A percentile compares a stretch with the other conserved stretches of the same genome.
Conservation (phyloP, 176 grass and related monocot species). For the Oropetium thomaeum region DNA sequence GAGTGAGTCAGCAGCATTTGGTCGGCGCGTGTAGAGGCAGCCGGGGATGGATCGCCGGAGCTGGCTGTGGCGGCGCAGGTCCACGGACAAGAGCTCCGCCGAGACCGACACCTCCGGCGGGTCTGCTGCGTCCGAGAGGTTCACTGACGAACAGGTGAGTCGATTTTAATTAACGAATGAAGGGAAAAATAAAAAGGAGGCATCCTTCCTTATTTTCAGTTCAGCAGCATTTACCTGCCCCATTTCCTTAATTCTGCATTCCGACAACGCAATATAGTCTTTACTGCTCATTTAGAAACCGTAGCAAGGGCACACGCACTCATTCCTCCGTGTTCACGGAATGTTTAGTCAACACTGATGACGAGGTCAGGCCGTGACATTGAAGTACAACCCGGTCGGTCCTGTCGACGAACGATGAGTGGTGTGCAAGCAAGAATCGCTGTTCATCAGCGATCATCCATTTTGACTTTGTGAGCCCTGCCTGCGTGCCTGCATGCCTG, state of each 20-base stretch:
- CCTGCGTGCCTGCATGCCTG: not conserved
- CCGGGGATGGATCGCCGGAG: conserved; percentile 69
- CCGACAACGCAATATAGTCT: not conserved
- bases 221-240: not conserved
- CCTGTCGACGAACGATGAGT: conserved; percentile 24
- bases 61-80: conserved; percentile 78
- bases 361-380: not conserved
- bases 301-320: too few species aligned
- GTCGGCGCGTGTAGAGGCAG: not conserved
- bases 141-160: conserved; percentile 71
- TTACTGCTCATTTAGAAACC: not conserved
- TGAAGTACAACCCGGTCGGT: not conserved
- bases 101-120: conserved; percentile 62
- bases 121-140: conserved; percentile 59
- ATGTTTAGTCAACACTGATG: not conserved
- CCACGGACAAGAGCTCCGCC: conserved; percentile 55
- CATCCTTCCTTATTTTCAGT: not conserved
- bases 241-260: not conserved
- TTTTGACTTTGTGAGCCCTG: conserved; percentile 44
- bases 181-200: not conserved
- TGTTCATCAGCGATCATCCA: not conserved
- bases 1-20: conserved; percentile 16
- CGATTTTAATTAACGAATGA: not conserved
- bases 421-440: conserved; percentile 30
- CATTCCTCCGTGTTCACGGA: not conserved